Conservation (phyloP, 2,329 filamentous ascomycete species). For the Leptographium galeiforme region DNA sequence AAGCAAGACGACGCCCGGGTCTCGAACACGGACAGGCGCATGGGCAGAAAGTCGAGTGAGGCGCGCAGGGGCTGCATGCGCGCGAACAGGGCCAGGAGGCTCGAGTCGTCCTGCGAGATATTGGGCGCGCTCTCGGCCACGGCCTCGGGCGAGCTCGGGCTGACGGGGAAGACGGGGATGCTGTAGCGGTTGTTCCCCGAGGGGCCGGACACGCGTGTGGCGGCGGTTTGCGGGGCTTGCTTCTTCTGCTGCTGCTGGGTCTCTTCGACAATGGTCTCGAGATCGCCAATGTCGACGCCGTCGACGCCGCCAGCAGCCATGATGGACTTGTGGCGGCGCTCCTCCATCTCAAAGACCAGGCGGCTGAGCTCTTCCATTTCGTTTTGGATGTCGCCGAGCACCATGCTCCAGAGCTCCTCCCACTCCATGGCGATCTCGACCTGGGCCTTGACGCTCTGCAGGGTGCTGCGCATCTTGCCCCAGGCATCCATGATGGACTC, state of each 20-base stretch:
- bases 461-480: conserved; percentile 63
- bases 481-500: conserved; percentile 75
- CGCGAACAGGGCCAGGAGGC: conserved; percentile 78
- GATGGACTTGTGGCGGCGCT: conserved; percentile 72
- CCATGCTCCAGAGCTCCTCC: conserved; percentile 92
- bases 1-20: conserved; percentile 64
- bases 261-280: conserved; percentile 90
- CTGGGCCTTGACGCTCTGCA: conserved; percentile 73
- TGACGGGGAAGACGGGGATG: conserved; percentile 49
- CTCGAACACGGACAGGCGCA: conserved; percentile 82
- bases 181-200: conserved; percentile 52
- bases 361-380: conserved; percentile 51
- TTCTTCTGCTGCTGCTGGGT: conserved; percentile 36
- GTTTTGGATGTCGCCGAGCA: conserved; percentile 81
- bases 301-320: conserved; percentile 49
- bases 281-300: conserved; percentile 66
- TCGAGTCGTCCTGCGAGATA: conserved; percentile 67
- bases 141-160: conserved; percentile 41
- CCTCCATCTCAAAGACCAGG: conserved; percentile 95
- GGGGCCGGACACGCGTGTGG: conserved; percentile 32
- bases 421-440: conserved; percentile 98
- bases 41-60: conserved; percentile 88
- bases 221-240: background rate
- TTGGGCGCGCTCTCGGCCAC: conserved; percentile 20
- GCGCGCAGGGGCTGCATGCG: conserved; percentile 89